Conservation (phyloP, 1,139 yeast species). For the Eremothecium cymbalariae region DNA sequence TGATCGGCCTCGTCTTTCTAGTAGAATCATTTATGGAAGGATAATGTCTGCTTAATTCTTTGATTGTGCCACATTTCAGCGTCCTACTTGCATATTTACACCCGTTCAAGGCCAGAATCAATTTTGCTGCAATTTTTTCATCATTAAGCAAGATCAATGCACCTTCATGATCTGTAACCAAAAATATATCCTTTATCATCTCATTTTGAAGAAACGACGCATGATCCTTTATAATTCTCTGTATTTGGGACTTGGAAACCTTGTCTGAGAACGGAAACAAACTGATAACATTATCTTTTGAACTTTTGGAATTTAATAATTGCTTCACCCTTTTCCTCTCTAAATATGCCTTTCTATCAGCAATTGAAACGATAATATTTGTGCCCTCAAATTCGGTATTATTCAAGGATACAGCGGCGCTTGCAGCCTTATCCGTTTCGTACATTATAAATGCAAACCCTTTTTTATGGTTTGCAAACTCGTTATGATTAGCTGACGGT, state of each 20-base stretch:
- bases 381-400: constrained; percentile 37
- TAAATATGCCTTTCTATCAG: constrained; percentile 34
- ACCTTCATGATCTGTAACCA: constrained; percentile 42
- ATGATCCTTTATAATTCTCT: constrained; percentile 31
- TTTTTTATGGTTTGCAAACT: constrained; percentile 31
- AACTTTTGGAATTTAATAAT: constrained; percentile 24
- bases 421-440: constrained; percentile 34
- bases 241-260: constrained; percentile 38
- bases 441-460: constrained; percentile 56
- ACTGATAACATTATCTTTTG: constrained; percentile 36
- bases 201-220: constrained; percentile 35
- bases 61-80: constrained; percentile 37
- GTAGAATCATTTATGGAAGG: too few relatives aligned
- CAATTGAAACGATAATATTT: constrained; percentile 38
- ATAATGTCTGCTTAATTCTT: too few relatives aligned
- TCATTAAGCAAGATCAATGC: constrained; percentile 48
- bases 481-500: constrained; percentile 31
- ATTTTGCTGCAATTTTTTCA: constrained; percentile 48
- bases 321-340: constrained; percentile 29
- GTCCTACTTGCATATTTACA: constrained; percentile 33
- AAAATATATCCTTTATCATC: constrained; percentile 30
- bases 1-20: too few relatives aligned
- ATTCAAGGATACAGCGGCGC: constrained; percentile 37
- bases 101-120: constrained; percentile 44
- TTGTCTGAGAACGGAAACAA: constrained; percentile 43